A percentile compares a stretch with the other conserved stretches of the same genome.
Evolutionary conservation across 2,329 filamentous ascomycete genomes (phyloP).

Genomic region (Ilyonectria robusta): DNA sequence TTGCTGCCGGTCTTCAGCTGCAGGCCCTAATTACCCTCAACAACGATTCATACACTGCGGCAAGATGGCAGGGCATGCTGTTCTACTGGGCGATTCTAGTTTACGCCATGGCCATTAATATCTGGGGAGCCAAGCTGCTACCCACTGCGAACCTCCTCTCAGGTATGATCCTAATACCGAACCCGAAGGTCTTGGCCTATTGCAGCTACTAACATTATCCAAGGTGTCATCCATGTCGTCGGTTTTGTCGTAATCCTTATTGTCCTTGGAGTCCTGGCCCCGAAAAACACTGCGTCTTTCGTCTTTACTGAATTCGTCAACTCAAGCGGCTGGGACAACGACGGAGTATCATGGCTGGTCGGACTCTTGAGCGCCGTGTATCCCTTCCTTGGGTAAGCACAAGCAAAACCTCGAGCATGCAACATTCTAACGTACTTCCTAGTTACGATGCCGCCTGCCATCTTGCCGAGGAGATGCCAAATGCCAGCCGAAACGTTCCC

Average conservation of each 20-base stretch:
- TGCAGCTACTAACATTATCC: conserved; percentile 7
- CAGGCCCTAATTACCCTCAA: conserved; percentile 61
- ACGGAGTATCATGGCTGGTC: conserved; percentile 52
- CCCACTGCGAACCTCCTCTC: conserved; percentile 53
- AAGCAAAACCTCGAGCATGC: neutral
- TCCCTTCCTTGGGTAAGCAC: conserved; percentile 52
- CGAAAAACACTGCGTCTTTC: conserved; percentile 48
- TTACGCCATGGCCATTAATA: conserved; percentile 57
- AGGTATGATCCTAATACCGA: conserved; percentile 1
- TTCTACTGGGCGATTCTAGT: conserved; percentile 61
- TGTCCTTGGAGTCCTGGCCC: conserved; percentile 49
- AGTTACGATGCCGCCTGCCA: conserved; percentile 55
- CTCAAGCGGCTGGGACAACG: conserved; percentile 49
- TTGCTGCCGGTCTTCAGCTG: conserved; percentile 59
- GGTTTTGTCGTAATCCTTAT: conserved; percentile 49
- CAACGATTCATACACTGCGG: conserved; percentile 54
- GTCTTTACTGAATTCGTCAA: conserved; percentile 52
- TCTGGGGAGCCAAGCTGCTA: conserved; percentile 56
- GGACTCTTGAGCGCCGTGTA: conserved; percentile 52
- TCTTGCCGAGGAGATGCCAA: conserved; percentile 52
- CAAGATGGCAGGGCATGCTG: conserved; percentile 60
- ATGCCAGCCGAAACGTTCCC: conserved; percentile 51
- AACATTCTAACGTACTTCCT: neutral
- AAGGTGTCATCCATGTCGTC: conserved; percentile 45
- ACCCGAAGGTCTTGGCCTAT: neutral